These are phyloP conservation scores for Macrolepiota dolichaula DNA, from an alignment of 768 basidiomycete genomes.

Conservation along the genomic window DNA sequence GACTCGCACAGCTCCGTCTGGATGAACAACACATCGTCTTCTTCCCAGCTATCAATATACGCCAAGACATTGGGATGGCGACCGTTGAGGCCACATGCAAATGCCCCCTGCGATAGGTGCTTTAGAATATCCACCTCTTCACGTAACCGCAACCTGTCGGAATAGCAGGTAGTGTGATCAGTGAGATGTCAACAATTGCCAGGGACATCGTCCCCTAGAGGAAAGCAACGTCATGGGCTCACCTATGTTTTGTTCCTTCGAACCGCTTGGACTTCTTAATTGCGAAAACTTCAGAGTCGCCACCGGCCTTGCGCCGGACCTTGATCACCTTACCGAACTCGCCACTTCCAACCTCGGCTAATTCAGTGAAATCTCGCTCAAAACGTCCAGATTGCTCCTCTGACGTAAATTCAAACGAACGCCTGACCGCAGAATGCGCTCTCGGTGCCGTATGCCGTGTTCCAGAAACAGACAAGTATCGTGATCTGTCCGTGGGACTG, in stretches of 20 bases:
- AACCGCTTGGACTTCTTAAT: slow-evolving; percentile 95
- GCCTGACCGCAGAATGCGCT: slow-evolving; percentile 22
- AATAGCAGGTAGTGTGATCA: slow-evolving; percentile 15
- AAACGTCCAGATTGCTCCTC: slow-evolving; percentile 65
- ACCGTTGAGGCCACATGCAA: slow-evolving; percentile 33
- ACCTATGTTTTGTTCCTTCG: slow-evolving; percentile 90
- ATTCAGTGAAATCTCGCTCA: slow-evolving; percentile 74
- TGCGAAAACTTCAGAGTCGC: slow-evolving; percentile 61
- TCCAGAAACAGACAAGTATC: slow-evolving; percentile 21
- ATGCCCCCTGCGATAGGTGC: slow-evolving; percentile 53
- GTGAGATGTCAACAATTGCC: slow-evolving; percentile 6
- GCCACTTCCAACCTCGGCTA: slow-evolving; percentile 84
- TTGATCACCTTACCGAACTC: slow-evolving; percentile 94
- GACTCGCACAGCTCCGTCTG: slow-evolving; percentile 92
- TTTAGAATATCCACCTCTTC: slow-evolving; percentile 94
- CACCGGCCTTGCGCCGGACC: slow-evolving; percentile 62
- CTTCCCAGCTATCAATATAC: slow-evolving; percentile 96
- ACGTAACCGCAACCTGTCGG: slow-evolving; percentile 69
- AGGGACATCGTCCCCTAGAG: slow-evolving; percentile 12
- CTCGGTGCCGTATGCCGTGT: slow-evolving; percentile 21
- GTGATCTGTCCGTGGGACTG: slow-evolving; percentile 39
- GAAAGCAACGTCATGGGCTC: slow-evolving; percentile 27
- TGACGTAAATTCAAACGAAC: slow-evolving; percentile 35
- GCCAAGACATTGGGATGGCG: slow-evolving; percentile 80
- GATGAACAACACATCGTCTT: slow-evolving; percentile 83